These are phyloP conservation scores for Suillus lakei DNA, from an alignment of 768 basidiomycete species.

Conservation along the genomic window DNA sequence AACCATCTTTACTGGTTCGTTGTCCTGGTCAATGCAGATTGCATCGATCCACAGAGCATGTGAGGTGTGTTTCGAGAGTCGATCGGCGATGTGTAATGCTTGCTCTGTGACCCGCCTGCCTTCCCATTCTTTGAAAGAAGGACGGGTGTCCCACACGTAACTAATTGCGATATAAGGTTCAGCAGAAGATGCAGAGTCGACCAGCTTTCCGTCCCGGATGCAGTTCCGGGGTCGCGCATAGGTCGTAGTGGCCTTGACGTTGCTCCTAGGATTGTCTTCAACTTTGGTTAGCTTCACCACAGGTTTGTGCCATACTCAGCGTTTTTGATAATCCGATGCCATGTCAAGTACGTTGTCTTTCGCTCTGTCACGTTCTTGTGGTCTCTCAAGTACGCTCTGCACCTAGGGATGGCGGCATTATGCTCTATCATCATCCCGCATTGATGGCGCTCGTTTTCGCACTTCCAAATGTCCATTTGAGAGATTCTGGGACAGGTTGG, in stretches of 20 bases:
- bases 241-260: background rate
- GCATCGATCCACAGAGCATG: slow-evolving; percentile 13
- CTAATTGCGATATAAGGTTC: slow-evolving; percentile 10
- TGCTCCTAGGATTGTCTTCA: slow-evolving; percentile 5
- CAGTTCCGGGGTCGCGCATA: slow-evolving; percentile 7
- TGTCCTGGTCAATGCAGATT: slow-evolving; percentile 9
- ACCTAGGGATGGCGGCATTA: background rate
- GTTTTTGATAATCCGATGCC: slow-evolving; percentile 3
- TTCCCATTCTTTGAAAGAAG: slow-evolving; percentile 11
- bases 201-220: slow-evolving; percentile 12
- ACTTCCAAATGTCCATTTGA: slow-evolving; percentile 10
- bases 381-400: slow-evolving; percentile 7
- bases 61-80: slow-evolving; percentile 11
- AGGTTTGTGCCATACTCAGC: slow-evolving; percentile 7
- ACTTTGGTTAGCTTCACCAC: slow-evolving; percentile 3
- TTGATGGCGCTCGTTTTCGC: slow-evolving; percentile 7
- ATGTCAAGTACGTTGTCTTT: slow-evolving; percentile 1
- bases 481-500: background rate
- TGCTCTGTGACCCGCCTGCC: slow-evolving; percentile 12
- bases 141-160: slow-evolving; percentile 6
- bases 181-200: slow-evolving; percentile 5
- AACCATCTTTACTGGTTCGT: slow-evolving; percentile 1
- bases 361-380: slow-evolving; percentile 8
- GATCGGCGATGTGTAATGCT: slow-evolving; percentile 9
- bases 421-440: slow-evolving; percentile 6